Evolutionary conservation across 805 yeast species (phyloP).

Genomic region (Helenozyma baotianmanensis): DNA sequence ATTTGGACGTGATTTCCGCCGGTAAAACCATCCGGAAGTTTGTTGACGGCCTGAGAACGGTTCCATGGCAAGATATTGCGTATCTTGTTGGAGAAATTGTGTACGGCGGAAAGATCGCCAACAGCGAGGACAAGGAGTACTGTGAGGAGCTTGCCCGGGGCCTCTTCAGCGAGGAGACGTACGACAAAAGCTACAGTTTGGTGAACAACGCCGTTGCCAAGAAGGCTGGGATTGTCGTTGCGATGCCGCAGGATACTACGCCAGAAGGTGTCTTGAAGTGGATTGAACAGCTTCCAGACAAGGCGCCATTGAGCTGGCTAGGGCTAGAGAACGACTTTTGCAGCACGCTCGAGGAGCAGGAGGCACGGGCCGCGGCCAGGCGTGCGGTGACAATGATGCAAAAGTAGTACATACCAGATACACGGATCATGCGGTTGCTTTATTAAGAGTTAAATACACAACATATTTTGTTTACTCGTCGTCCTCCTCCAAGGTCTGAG

Average conservation of each 20-base stretch:
- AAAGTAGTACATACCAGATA: neutral
- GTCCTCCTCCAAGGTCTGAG: conserved; percentile 93
- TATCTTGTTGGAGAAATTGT: conserved; percentile 49
- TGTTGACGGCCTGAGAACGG: conserved; percentile 19
- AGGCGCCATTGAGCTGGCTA: conserved; percentile 50
- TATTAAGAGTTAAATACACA: conserved; percentile 16
- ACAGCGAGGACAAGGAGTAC: conserved; percentile 33
- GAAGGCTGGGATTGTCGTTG: conserved; percentile 15
- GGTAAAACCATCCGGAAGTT: conserved; percentile 39
- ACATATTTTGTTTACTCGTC: conserved; percentile 45
- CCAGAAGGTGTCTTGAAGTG: conserved; percentile 38
- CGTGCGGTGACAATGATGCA: neutral
- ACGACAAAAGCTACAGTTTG: conserved; percentile 40
- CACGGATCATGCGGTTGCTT: too few species aligned
- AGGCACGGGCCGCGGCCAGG: conserved; percentile 14
- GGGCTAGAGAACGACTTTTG: conserved; percentile 45
- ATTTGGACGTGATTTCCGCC: conserved; percentile 60
- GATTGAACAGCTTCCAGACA: conserved; percentile 51
- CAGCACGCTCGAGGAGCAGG: conserved; percentile 20
- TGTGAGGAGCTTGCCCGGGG: conserved; percentile 30
- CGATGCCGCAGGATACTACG: conserved; percentile 46
- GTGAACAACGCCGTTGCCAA: conserved; percentile 23
- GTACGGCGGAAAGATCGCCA: conserved; percentile 64
- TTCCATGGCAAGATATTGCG: conserved; percentile 54
- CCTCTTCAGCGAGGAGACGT: conserved; percentile 38